Base-by-base conservation (phyloP, 1,139 yeast genomes). In the Debaryomyces udenii region DNA sequence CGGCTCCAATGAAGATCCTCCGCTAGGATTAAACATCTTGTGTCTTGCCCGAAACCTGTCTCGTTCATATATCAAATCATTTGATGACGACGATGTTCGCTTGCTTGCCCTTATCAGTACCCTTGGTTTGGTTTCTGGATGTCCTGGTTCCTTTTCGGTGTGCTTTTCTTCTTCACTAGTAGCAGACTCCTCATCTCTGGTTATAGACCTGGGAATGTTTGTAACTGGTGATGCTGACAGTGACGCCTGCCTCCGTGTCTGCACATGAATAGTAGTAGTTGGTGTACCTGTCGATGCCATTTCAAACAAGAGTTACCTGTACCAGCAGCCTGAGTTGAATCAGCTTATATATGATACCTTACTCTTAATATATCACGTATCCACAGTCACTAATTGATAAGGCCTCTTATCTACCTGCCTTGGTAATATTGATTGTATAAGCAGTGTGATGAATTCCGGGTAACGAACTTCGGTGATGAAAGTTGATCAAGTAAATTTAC, bases 21-120 rank as follows among this genome's bases (percentile, higher is more conserved):
- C 30, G 10, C 30, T 31, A 24, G 44, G 40, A 46, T 72, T 72
- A 48, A 72, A 61, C 29, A 64, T 62, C 39, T 63, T 67, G 20
- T 69, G 53, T 26, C 78, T 52, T 6, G 77, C 76, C 37, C 74
- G 52, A 44, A 72, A 72, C 31, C 78, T 53, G 45, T 72, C 78
- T 33, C 78, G 51, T 48, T 73, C 78, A 49, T 68, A 68, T 9
- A 66, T 32, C 28, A 63, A 55, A 48, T 72, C 78, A 45, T 70
- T 71, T 9, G 78, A 72, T 5, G 72, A 52, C 2, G 76, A 70
- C 1, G 70, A 64, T 1, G 76, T 63, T 24, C 79, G 50, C 47
- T 74, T 74, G 23, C 40, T 39, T 28, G 48, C 46, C n/a, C 48
- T 44, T 13, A 24, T 31, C 20, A 41, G 17, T 24, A 26, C 34